A percentile compares a stretch with the other conserved stretches of the same genome.
These are phyloP conservation scores for Collariella sp. DNA, from an alignment of 495 filamentous ascomycete genomes.

Conservation along the genomic window DNA sequence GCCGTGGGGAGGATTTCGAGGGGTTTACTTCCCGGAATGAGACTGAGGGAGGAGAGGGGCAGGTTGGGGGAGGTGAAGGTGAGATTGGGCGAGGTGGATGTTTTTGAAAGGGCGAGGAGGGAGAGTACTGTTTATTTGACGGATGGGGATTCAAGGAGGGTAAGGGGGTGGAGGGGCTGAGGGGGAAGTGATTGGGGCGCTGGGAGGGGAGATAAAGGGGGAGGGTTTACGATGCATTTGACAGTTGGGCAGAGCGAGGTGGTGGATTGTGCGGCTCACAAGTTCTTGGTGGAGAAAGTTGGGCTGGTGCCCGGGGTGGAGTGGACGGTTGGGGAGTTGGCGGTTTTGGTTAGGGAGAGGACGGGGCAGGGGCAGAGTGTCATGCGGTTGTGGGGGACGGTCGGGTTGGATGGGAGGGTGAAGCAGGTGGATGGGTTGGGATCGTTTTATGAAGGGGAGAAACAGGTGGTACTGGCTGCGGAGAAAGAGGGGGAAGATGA, in stretches of 20 bases:
- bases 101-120: constrained; percentile 32
- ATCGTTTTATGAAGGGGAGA: constrained; percentile 15
- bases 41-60: background rate
- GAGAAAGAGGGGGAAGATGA: background rate
- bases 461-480: background rate
- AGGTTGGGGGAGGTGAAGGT: constrained; percentile 15
- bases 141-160: constrained; percentile 12
- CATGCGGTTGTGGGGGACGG: constrained; percentile 43
- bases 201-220: constrained; percentile 11
- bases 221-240: constrained; percentile 36
- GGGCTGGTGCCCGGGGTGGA: constrained; percentile 27
- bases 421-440: constrained; percentile 9
- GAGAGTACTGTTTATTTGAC: constrained; percentile 40
- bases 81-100: constrained; percentile 27
- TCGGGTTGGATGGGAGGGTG: constrained; percentile 33
- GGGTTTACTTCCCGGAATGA: background rate
- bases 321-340: constrained; percentile 38
- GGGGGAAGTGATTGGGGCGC: constrained; percentile 14
- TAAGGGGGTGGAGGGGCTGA: constrained; percentile 11
- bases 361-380: constrained; percentile 9
- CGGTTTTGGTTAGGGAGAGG: constrained; percentile 39
- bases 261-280: constrained; percentile 23
- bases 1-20: constrained; percentile 7
- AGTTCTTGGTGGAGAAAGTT: constrained; percentile 40
- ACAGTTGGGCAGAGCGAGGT: constrained; percentile 47